phyloP scores from a whole-genome alignment of 768 basidiomycete species.

The Podaxis mareebaensis region DNA sequence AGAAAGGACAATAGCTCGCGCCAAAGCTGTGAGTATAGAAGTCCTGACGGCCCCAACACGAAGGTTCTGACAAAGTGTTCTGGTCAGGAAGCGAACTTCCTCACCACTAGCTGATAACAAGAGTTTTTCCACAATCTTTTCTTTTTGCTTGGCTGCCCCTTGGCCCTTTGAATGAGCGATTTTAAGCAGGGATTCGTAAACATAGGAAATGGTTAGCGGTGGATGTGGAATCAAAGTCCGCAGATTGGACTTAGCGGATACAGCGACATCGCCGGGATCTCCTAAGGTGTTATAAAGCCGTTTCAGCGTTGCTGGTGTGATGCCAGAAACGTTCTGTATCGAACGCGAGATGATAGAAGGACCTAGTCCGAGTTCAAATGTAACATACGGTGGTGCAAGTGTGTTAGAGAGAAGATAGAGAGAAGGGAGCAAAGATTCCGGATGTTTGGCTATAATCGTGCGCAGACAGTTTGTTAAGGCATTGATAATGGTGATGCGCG shows the following conservation, averaged over 20 bases:
- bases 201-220: constrained; percentile 60
- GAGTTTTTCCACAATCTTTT: constrained; percentile 75
- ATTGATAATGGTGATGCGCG: constrained; percentile 69
- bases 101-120: constrained; percentile 86
- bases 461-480: constrained; percentile 75
- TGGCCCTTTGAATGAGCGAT: constrained; percentile 71
- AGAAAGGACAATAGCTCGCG: constrained; percentile 73
- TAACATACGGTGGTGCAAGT: constrained; percentile 71
- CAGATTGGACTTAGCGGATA: constrained; percentile 74
- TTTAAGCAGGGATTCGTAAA: constrained; percentile 68
- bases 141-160: constrained; percentile 76
- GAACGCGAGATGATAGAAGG: constrained; percentile 66
- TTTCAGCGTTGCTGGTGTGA: constrained; percentile 56
- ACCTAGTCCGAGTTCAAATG: constrained; percentile 71
- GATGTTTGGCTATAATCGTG: constrained; percentile 63
- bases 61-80: constrained; percentile 72
- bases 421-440: constrained; percentile 69
- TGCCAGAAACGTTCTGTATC: constrained; percentile 72
- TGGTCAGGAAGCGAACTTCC: constrained; percentile 81
- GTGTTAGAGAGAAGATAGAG: constrained; percentile 84
- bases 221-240: constrained; percentile 73
- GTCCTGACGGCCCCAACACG: constrained; percentile 88
- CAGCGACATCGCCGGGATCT: constrained; percentile 89
- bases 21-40: constrained; percentile 77
- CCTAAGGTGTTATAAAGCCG: constrained; percentile 72